Evolutionary conservation across 306 rosid genomes (phyloP).

Genomic region (Quercus gilva): DNA sequence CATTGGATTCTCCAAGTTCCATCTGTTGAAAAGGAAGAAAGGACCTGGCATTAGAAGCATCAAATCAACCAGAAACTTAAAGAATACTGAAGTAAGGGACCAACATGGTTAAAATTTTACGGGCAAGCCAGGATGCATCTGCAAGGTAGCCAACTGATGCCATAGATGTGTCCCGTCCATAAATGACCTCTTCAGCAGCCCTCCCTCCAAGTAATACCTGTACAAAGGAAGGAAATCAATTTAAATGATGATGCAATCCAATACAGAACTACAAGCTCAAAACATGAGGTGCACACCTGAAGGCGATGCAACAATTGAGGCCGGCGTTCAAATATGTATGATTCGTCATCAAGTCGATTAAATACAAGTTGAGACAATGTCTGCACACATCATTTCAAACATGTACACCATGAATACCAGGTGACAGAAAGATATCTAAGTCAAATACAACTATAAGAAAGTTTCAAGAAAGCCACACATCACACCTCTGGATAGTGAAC

Average conservation of each 20-base stretch:
- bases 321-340: constrained; percentile 83
- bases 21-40: constrained; percentile 41
- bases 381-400: constrained; percentile 36
- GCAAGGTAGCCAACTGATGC: constrained; percentile 93
- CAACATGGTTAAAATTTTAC: constrained; percentile 90
- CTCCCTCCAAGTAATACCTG: constrained; percentile 96
- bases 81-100: constrained; percentile 23
- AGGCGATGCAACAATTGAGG: constrained; percentile 95
- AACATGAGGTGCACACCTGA: constrained; percentile 55
- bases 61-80: constrained; percentile 9
- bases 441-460: constrained; percentile 6
- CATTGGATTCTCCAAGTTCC: constrained; percentile 98
- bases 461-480: neutral
- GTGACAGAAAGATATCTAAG: neutral
- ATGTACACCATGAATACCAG: constrained; percentile 7
- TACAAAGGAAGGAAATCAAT: neutral
- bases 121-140: constrained; percentile 98
- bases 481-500: neutral
- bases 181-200: constrained; percentile 96
- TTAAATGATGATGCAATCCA: constrained; percentile 13
- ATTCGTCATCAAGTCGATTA: constrained; percentile 88
- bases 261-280: neutral
- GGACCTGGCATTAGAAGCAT: constrained; percentile 12
- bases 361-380: constrained; percentile 90
- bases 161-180: constrained; percentile 88